These are phyloP conservation scores for Asterophora lycoperdoides DNA, from an alignment of 768 basidiomycete genomes.

Conservation along the genomic window DNA sequence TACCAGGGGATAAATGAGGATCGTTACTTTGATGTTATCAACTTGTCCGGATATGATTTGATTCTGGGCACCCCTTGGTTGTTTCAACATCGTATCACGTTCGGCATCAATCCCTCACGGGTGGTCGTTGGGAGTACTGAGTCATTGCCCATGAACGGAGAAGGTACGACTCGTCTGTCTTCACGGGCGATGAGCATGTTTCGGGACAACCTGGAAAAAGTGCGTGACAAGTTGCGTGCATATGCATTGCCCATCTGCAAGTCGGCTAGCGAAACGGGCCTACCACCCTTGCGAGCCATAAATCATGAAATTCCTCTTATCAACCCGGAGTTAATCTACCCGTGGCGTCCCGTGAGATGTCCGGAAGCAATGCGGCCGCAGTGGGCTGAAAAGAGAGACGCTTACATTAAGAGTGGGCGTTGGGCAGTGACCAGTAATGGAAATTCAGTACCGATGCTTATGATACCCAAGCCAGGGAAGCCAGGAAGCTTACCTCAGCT, in stretches of 20 bases:
- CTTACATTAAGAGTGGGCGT: slow-evolving; percentile 24
- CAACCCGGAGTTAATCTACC: slow-evolving; percentile 14
- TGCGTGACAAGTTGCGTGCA: slow-evolving; percentile 13
- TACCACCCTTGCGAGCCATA: slow-evolving; percentile 21
- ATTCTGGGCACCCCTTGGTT: no score
- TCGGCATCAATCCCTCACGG: slow-evolving; percentile 25
- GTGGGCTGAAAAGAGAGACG: slow-evolving; percentile 28
- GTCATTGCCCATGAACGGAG: slow-evolving; percentile 18
- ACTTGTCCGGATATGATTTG: no score
- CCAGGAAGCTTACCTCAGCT: slow-evolving; percentile 17
- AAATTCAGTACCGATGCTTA: slow-evolving; percentile 34
- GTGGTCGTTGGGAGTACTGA: slow-evolving; percentile 21
- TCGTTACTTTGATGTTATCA: no score
- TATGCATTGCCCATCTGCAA: neutral
- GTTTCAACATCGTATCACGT: neutral
- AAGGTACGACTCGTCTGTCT: slow-evolving; percentile 2
- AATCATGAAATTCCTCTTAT: no score
- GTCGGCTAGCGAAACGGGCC: no score
- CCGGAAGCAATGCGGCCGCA: slow-evolving; percentile 30
- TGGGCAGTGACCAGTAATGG: slow-evolving; percentile 27
- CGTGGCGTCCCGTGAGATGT: slow-evolving; percentile 33
- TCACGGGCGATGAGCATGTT: slow-evolving; percentile 8
- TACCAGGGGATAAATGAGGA: no score
- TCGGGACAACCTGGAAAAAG: slow-evolving; percentile 11
- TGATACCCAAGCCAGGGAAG: slow-evolving; percentile 20